Conservation (phyloP, 805 yeast genomes). For the Wickerhamiella hasegawae region DNA sequence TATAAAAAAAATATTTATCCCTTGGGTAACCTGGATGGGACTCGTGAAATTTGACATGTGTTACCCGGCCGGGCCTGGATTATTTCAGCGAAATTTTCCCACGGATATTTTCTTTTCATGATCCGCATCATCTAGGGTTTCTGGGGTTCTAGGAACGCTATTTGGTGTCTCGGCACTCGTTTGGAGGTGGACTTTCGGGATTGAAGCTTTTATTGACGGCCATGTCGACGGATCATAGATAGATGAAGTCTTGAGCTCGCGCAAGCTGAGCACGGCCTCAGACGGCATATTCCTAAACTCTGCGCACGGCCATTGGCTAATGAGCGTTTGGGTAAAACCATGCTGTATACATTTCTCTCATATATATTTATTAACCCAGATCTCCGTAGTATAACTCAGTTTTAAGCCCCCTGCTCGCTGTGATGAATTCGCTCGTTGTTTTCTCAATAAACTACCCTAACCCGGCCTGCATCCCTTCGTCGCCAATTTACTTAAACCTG, state of each 20-base stretch:
- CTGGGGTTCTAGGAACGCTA: background rate
- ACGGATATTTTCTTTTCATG: constrained; percentile 7
- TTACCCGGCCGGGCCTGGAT: background rate
- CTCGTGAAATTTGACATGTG: no score
- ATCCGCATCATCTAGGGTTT: constrained; percentile 9
- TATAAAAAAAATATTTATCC: no score
- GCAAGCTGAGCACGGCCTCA: constrained; percentile 54
- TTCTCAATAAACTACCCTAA: no score
- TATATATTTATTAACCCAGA: no score
- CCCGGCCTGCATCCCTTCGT: no score
- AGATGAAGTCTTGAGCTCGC: constrained; percentile 30
- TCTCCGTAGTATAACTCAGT: no score
- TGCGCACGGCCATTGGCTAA: constrained; percentile 84
- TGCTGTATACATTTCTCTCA: constrained; percentile 84
- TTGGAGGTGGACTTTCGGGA: constrained; percentile 21
- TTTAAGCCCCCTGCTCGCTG: no score
- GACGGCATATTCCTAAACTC: constrained; percentile 99
- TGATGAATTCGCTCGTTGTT: no score
- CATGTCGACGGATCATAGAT: constrained; percentile 96
- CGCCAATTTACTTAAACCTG: no score
- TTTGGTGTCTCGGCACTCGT: constrained; percentile 20
- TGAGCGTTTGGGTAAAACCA: constrained; percentile 99
- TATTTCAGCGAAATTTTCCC: background rate
- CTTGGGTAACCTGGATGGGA: no score
- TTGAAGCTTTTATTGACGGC: constrained; percentile 30